A percentile compares a stretch with the other conserved stretches of the same genome.
phyloP scores from a whole-genome alignment of 768 basidiomycete genomes.

The Trametes elegans region DNA sequence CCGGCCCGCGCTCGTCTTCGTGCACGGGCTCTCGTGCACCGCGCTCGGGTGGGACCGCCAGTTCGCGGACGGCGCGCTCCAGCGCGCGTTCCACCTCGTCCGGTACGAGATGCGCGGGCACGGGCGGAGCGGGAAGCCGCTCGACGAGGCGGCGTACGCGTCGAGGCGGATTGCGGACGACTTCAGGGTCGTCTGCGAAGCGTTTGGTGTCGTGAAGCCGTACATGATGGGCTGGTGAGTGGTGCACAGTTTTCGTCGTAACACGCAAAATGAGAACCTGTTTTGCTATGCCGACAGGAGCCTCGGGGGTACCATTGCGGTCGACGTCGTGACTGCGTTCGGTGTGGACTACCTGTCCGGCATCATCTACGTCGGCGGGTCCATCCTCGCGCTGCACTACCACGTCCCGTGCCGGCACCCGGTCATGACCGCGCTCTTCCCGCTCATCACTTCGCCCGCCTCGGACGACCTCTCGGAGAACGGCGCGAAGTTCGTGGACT shows the following conservation, averaged over 20 bases:
- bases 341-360: slow-evolving; percentile 23
- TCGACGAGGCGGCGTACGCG: slow-evolving; percentile 22
- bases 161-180: slow-evolving; percentile 29
- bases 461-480: slow-evolving; percentile 15
- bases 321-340: slow-evolving; percentile 21
- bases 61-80: slow-evolving; percentile 33
- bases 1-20: slow-evolving; percentile 40
- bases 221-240: slow-evolving; percentile 26
- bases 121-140: slow-evolving; percentile 28
- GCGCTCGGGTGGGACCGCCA: slow-evolving; percentile 37
- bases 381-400: slow-evolving; percentile 20
- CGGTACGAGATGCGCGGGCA: slow-evolving; percentile 34
- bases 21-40: slow-evolving; percentile 40
- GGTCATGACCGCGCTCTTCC: slow-evolving; percentile 12
- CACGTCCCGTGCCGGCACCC: slow-evolving; percentile 14
- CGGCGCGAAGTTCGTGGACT: slow-evolving; percentile 24
- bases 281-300: slow-evolving; percentile 11
- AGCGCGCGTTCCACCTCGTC: slow-evolving; percentile 30
- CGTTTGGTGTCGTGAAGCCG: slow-evolving; percentile 24
- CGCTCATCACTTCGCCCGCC: slow-evolving; percentile 10
- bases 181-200: slow-evolving; percentile 29
- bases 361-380: slow-evolving; percentile 26
- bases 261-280: neutral
- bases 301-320: slow-evolving; percentile 24
- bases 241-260: neutral